A percentile compares a stretch with the other conserved stretches of the same genome.
These are phyloP conservation scores for Fusarium agapanthi DNA, from an alignment of 2,329 filamentous ascomycete species.

Conservation along the genomic window DNA sequence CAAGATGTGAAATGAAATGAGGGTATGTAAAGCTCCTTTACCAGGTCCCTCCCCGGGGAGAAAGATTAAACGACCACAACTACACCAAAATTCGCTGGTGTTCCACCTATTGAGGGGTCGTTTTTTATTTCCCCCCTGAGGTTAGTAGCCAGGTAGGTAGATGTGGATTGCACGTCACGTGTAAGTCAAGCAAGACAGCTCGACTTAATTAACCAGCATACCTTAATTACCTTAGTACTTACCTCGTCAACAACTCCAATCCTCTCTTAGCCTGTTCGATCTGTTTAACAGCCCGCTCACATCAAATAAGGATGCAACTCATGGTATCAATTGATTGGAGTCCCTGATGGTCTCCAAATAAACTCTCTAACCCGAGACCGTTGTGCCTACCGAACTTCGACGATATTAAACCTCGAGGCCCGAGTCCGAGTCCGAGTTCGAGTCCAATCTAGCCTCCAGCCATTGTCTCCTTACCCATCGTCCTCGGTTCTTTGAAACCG, in stretches of 20 bases:
- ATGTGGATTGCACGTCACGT: slow-evolving; percentile 24
- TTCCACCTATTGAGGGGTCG: not conserved
- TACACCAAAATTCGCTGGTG: not conserved
- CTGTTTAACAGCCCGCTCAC: not conserved
- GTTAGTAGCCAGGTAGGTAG: not conserved
- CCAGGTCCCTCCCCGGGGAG: not conserved
- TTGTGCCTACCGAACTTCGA: not conserved
- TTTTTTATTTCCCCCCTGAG: not conserved
- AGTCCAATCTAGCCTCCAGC: not conserved
- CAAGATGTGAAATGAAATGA: not conserved
- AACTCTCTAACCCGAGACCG: not conserved
- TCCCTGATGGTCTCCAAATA: slow-evolving; percentile 6
- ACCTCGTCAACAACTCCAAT: not conserved
- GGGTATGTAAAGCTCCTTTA: not conserved
- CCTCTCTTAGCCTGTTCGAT: not conserved
- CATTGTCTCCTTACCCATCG: not conserved
- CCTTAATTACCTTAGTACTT: not conserved
- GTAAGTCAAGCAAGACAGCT: slow-evolving; percentile 25
- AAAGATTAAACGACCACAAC: not conserved
- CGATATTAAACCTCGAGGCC: not conserved
- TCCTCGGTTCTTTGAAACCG: not conserved
- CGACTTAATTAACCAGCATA: not conserved
- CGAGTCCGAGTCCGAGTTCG: not conserved
- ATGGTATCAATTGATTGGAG: slow-evolving; percentile 16
- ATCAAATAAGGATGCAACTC: slow-evolving; percentile 21